Evolutionary conservation across 768 basidiomycete species (phyloP).

Genomic region (Leccinellum luteum): DNA sequence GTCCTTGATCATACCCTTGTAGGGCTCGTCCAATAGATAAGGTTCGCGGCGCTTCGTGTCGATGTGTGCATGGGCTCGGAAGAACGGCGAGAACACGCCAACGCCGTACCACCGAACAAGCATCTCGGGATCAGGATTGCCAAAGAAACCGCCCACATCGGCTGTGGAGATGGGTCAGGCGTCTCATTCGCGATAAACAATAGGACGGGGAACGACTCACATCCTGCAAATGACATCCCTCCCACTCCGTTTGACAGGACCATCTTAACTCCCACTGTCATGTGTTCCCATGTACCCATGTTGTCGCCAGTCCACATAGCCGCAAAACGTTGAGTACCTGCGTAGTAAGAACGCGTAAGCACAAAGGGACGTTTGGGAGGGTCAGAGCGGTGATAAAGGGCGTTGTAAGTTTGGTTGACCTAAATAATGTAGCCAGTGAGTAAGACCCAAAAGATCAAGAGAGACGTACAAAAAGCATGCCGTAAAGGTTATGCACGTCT

Average conservation of each 20-base stretch:
- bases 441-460: not conserved
- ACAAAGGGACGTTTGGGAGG: constrained; percentile 89
- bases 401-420: constrained; percentile 84
- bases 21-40: constrained; percentile 86
- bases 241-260: constrained; percentile 83
- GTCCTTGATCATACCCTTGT: constrained; percentile 78
- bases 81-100: constrained; percentile 94
- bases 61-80: constrained; percentile 97
- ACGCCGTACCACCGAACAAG: constrained; percentile 97
- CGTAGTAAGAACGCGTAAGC: constrained; percentile 90
- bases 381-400: constrained; percentile 69
- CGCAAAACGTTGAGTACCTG: constrained; percentile 92
- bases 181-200: not conserved
- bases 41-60: constrained; percentile 98
- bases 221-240: constrained; percentile 89
- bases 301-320: constrained; percentile 99
- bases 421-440: constrained; percentile 29
- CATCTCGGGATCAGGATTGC: constrained; percentile 93
- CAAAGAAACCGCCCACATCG: constrained; percentile 98
- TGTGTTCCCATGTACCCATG: constrained; percentile 96
- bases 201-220: constrained; percentile 47
- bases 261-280: constrained; percentile 93
- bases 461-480: constrained; percentile 78
- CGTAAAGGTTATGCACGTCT: constrained; percentile 96
- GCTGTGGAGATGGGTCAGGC: constrained; percentile 49